Base-by-base conservation (phyloP, 192 early-diverging fungal species). In the Podila clonocystis region DNA sequence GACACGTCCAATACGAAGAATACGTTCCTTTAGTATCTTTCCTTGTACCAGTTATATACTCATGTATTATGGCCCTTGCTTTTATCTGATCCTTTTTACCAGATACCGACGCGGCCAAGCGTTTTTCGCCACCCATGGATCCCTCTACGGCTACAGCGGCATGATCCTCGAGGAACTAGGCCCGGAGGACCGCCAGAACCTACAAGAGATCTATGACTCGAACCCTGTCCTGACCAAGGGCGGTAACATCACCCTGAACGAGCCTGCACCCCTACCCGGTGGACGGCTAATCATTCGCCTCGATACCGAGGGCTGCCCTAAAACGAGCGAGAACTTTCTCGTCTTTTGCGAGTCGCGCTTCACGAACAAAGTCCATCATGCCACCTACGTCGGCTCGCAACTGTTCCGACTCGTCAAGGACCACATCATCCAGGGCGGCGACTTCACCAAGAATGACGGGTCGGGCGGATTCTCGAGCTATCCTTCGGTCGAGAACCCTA, bases 391-490 rank as follows among this genome's bases (percentile, higher is more conserved):
- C 45, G 29, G 73, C 49, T 68, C 70, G n/a, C 59, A 60, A 20
- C 68, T 80, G 55, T 80, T 80, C 24, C 60, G 77, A 31, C 61
- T 80, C 19, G 71, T 80, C 67, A 80, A 80, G 62, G 77, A 80
- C 52, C 77, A 80, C 72, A 73, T 80, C 57, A 63, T 80, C 15
- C 77, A 80, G 58, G 77, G 77, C 26, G 77, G 77, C 1, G 77
- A 80, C 34, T 68, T 80, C 20, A 80, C 77, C 22, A 80, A 80
- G 66, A 80, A 80, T 28, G 67, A 80, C 60, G 77, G 77, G 3
- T 62, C 68, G 3, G 77, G 77, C 5, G 77, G 77, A 3, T 68
- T 69, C 31, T 80, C 77, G 5, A 68, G 65, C 30, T 69, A 63
- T 30, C 77, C 77, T 11, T 57, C 58, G 17, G 63, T 80, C 8